These are phyloP conservation scores for Trichoderma atrobrunneum DNA, from an alignment of 2,329 filamentous ascomycete species.

Conservation along the genomic window DNA sequence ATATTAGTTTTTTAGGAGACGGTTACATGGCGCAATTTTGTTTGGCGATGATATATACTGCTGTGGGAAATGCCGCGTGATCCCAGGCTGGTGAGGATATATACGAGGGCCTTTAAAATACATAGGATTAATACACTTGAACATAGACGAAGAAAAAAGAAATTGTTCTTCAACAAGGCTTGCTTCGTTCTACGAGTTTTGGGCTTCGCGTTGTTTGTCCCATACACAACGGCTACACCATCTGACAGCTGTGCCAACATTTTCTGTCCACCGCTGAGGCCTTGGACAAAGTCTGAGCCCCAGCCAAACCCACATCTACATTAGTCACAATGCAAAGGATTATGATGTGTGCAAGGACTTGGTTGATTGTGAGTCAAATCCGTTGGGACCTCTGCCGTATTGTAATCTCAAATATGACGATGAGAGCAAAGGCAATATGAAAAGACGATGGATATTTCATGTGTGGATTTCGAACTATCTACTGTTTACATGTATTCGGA, in stretches of 20 bases:
- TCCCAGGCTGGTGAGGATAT: neutral
- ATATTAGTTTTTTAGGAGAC: neutral
- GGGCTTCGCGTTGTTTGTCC: neutral
- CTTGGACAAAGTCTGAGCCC: neutral
- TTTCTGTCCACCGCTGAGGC: neutral
- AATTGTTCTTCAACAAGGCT: neutral
- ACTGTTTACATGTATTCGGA: neutral
- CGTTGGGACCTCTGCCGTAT: neutral
- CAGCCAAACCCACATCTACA: neutral
- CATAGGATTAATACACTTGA: neutral
- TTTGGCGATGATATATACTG: conserved; percentile 15
- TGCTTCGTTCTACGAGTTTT: neutral
- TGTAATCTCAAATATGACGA: conserved; percentile 9
- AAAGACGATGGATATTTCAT: conserved; percentile 21
- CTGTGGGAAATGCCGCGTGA: neutral
- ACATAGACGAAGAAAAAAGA: neutral
- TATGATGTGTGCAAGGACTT: conserved; percentile 8
- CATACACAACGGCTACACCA: neutral
- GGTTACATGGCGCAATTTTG: neutral
- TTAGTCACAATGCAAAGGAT: neutral
- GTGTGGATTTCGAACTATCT: conserved; percentile 7
- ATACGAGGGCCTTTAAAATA: neutral
- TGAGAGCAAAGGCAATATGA: neutral
- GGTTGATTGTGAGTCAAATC: conserved; percentile 1
- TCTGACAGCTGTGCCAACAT: neutral